These are phyloP conservation scores for Arthrobotrys pseudoclavata DNA, from an alignment of 2,329 filamentous ascomycete genomes.

Conservation along the genomic window DNA sequence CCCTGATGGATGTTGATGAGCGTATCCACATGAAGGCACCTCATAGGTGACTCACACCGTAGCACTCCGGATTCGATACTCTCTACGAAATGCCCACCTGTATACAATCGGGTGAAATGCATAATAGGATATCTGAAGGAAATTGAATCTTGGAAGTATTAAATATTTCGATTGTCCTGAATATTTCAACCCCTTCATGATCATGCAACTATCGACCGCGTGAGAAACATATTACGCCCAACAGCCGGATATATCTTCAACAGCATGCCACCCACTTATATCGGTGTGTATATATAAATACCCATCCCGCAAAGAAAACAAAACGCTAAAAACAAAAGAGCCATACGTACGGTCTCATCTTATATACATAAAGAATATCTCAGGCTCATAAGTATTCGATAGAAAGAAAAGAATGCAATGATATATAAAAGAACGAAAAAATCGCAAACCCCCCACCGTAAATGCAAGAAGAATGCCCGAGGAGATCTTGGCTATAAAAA, in stretches of 20 bases:
- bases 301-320: background rate
- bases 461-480: background rate
- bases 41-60: too few species aligned
- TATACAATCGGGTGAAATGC: too few species aligned
- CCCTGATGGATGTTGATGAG: too few species aligned
- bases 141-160: too few species aligned
- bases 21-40: too few species aligned
- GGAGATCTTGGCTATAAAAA: background rate
- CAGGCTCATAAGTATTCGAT: constrained; percentile 5
- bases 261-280: background rate
- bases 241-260: too few species aligned
- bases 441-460: background rate
- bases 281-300: background rate
- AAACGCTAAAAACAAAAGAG: constrained; percentile 1
- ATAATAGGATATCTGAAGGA: too few species aligned
- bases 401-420: background rate
- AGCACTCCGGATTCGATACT: too few species aligned
- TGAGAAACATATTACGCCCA: background rate
- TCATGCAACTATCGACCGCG: too few species aligned
- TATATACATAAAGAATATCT: constrained; percentile 4
- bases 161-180: too few species aligned
- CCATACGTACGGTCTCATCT: background rate
- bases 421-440: background rate
- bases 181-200: too few species aligned
- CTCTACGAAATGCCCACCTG: too few species aligned